These are phyloP conservation scores for Arbutus unedo DNA, from an alignment of 148 eudicot species.

Conservation along the genomic window DNA sequence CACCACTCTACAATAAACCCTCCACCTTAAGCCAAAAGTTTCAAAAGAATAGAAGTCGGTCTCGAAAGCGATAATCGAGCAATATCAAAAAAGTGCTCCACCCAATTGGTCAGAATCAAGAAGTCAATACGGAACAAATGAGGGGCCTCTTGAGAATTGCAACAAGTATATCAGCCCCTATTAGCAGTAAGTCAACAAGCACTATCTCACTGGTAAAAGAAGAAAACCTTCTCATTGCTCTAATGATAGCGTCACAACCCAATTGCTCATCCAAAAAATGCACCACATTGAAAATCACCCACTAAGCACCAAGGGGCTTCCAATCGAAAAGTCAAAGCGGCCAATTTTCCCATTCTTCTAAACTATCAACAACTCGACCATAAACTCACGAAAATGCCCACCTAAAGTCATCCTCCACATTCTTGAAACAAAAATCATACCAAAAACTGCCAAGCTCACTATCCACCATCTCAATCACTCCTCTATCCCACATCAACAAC, in stretches of 20 bases:
- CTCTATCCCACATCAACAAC: not conserved
- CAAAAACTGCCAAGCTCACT: not conserved
- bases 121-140: not conserved
- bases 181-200: not conserved
- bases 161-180: not conserved
- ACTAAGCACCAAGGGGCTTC: not conserved
- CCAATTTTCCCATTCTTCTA: not conserved
- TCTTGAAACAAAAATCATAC: not conserved
- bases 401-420: not conserved
- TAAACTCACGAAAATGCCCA: not conserved
- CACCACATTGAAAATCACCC: not conserved
- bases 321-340: not conserved
- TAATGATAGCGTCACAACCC: not conserved
- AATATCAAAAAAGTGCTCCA: not conserved
- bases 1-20: not conserved
- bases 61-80: not conserved
- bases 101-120: not conserved
- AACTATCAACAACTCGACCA: not conserved
- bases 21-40: constrained; percentile 2
- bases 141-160: not conserved
- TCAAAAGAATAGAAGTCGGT: not conserved
- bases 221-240: not conserved
- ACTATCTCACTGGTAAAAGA: not conserved
- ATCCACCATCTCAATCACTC: not conserved
- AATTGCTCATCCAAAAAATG: not conserved